These are phyloP conservation scores for Cenchrus fungigraminus DNA, from an alignment of 176 grass and related monocot genomes.

Conservation along the genomic window DNA sequence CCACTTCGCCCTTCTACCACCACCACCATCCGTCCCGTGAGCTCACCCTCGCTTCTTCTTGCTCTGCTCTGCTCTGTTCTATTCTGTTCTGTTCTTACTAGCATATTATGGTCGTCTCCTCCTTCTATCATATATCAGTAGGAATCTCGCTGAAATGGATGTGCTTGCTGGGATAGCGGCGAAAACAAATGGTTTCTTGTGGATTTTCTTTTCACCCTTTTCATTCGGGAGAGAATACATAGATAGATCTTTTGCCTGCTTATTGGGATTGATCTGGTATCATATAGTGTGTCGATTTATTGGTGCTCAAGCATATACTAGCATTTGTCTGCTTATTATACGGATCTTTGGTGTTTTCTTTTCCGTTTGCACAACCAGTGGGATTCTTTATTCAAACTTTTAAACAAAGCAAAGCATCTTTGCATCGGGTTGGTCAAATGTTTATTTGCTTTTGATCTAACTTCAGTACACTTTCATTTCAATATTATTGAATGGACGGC, in stretches of 20 bases:
- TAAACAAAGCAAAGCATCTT: conserved; percentile 31
- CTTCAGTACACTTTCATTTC: neutral
- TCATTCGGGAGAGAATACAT: neutral
- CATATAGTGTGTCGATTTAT: neutral
- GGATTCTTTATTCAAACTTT: conserved; percentile 39
- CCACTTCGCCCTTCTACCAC: conserved; percentile 55
- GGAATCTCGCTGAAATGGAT: conserved; percentile 31
- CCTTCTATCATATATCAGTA: neutral
- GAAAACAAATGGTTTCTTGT: neutral
- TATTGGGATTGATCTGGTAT: conserved; percentile 25
- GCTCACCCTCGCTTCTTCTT: neutral
- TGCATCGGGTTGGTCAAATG: conserved; percentile 47
- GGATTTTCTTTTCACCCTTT: neutral
- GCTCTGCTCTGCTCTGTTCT: neutral
- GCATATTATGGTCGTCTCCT: neutral
- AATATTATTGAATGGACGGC: neutral
- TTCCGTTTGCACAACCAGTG: neutral
- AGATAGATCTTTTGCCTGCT: conserved; percentile 24
- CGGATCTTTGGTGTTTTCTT: conserved; percentile 38
- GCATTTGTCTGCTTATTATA: neutral
- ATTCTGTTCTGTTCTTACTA: neutral
- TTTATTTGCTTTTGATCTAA: conserved; percentile 39
- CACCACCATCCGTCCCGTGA: conserved; percentile 79
- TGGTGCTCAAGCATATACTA: neutral
- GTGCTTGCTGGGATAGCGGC: neutral